Percentiles rank a stretch among this genome's conserved stretches.
phyloP scores from a whole-genome alignment of 257 asterid genomes.

The Rehmannia glutinosa region DNA sequence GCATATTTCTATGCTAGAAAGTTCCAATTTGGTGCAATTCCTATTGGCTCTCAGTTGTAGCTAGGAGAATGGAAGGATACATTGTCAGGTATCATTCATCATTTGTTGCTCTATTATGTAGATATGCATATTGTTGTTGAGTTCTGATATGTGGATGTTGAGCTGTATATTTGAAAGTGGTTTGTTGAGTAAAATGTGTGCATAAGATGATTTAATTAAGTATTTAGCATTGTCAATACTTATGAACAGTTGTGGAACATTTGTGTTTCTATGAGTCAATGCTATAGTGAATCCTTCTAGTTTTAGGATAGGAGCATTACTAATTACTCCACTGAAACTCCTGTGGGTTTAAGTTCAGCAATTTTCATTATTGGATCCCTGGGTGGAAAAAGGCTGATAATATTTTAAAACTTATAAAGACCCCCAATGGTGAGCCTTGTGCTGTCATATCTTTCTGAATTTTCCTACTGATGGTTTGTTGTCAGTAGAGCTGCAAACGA shows the following conservation, averaged over 20 bases:
- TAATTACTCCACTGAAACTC: background rate
- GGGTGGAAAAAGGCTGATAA: background rate
- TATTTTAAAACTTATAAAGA: background rate
- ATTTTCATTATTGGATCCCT: constrained; percentile 1
- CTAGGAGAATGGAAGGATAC: constrained; percentile 20
- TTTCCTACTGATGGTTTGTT: no score
- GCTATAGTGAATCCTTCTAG: background rate
- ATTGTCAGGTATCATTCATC: constrained; percentile 31
- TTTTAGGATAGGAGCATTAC: background rate
- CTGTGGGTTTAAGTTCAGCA: background rate
- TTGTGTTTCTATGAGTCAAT: background rate
- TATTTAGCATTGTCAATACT: background rate
- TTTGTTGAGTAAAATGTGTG: background rate
- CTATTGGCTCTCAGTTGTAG: background rate
- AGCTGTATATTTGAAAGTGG: constrained; percentile 4
- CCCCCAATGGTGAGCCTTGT: no score
- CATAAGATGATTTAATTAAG: background rate
- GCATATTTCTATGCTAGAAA: background rate
- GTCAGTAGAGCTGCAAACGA: no score
- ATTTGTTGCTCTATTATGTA: constrained; percentile 19
- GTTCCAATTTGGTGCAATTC: background rate
- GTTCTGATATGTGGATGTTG: background rate
- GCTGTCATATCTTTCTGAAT: no score
- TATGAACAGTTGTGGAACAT: background rate
- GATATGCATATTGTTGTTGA: constrained; percentile 14